These are phyloP conservation scores for Ophiostoma sp. DNA, from an alignment of 2,329 filamentous ascomycete genomes.

Conservation along the genomic window DNA sequence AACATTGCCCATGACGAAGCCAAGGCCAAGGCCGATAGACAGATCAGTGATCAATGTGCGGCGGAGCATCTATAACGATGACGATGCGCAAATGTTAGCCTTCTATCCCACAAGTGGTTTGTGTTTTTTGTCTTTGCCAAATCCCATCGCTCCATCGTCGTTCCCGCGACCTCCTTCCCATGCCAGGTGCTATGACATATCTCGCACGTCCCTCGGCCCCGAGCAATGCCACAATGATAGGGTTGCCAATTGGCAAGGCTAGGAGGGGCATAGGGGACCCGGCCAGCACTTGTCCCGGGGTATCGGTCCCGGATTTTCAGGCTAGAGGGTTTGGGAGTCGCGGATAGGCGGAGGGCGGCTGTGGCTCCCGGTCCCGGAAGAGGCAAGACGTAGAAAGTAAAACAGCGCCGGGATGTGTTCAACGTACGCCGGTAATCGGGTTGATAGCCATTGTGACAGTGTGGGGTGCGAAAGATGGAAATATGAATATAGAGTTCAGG, in stretches of 20 bases:
- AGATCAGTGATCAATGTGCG: conserved; percentile 54
- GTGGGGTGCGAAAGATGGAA: background rate
- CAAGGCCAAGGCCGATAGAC: conserved; percentile 49
- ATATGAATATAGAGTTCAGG: background rate
- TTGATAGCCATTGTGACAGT: conserved; percentile 47
- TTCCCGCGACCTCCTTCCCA: background rate
- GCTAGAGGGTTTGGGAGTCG: background rate
- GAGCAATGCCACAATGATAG: background rate
- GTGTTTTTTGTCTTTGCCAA: background rate
- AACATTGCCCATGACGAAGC: conserved; percentile 49
- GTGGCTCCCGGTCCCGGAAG: background rate
- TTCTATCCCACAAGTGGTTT: background rate
- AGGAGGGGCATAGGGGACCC: background rate
- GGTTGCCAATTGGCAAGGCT: background rate
- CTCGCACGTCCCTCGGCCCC: background rate
- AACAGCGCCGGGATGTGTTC: conserved; percentile 1
- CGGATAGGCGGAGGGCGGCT: background rate
- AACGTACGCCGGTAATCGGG: conserved; percentile 56
- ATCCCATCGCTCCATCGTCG: background rate
- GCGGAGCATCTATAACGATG: conserved; percentile 50
- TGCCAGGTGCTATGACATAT: background rate
- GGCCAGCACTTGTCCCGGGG: too few species aligned
- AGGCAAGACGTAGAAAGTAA: conserved; percentile 3
- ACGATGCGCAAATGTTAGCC: conserved; percentile 17
- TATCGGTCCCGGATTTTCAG: background rate